Evolutionary conservation across 331 rosid genomes (phyloP), one percentile per base, ranked within the genome.

Genomic region (Erythrophleum ivorense): DNA sequence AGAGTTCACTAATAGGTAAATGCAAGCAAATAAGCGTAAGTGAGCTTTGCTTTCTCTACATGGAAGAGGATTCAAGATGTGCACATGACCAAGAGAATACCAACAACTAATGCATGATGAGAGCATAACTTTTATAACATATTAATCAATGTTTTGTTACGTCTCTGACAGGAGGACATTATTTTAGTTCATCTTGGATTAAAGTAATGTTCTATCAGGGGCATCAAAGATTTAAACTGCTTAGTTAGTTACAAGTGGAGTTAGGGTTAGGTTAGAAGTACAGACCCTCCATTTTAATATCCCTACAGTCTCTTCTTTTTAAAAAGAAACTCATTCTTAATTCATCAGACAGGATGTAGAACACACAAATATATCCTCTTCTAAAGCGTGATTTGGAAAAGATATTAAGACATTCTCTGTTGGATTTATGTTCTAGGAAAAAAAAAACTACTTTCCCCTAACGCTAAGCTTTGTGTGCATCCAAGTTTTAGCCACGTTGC

Each of bases 181-280:
- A 70, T 38, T 48, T 68, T 55, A 38, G 18, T 79, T 21, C 80
- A 53, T 24, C 52, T 73, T 74, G 50, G 75, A 63, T 74, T 74
- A 66, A 73, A 66, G 33, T 63, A 40, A 64, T 59, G 71, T 36
- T 59, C 29, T 29, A 70, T 18, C 16, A 69, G 16, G 33, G 50
- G 18, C 46, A 6, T 40, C 24, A 19, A 58, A 62, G 54, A 64
- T 52, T 50, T 70, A 59, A 62, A 38, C 15, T 75, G 21, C 60
- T 58, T 75, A 84, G 21, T 40, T 70, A 75, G 71, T 69, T 69
- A 9, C 87, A 84, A 77, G 82, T 77, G 80, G 81, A 62, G 18
- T 57, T 21, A 38, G 57, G 58, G 80, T 82, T 84, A 49, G 81
- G 85, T 73, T 71, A 33, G 64, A 76, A 79, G 59, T 71, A 60